These are phyloP conservation scores for Clohesyomyces aquaticus DNA, from an alignment of 495 filamentous ascomycete genomes.

Conservation along the genomic window DNA sequence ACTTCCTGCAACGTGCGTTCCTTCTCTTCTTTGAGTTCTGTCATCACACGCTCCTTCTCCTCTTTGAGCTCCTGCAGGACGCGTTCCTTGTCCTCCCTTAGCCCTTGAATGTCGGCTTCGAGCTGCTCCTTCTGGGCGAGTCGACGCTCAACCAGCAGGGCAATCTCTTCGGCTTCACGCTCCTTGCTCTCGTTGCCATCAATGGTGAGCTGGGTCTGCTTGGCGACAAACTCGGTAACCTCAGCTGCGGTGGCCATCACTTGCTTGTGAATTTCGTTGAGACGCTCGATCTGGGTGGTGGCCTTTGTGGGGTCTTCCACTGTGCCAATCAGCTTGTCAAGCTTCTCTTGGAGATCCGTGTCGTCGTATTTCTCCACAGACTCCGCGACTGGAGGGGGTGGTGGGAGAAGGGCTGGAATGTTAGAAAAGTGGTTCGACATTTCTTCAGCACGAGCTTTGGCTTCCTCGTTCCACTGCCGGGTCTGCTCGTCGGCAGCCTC, in stretches of 20 bases:
- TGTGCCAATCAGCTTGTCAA: slow-evolving; percentile 77
- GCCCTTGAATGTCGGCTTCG: slow-evolving; percentile 67
- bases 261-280: slow-evolving; percentile 88
- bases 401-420: slow-evolving; percentile 53
- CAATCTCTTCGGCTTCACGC: slow-evolving; percentile 79
- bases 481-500: slow-evolving; percentile 43
- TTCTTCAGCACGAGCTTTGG: slow-evolving; percentile 50
- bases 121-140: slow-evolving; percentile 78
- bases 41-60: slow-evolving; percentile 58
- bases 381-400: slow-evolving; percentile 50
- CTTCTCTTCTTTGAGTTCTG: slow-evolving; percentile 39
- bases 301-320: slow-evolving; percentile 56
- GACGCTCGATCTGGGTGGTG: slow-evolving; percentile 67
- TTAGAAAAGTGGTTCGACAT: slow-evolving; percentile 58
- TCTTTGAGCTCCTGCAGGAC: slow-evolving; percentile 53
- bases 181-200: slow-evolving; percentile 80
- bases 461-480: slow-evolving; percentile 39
- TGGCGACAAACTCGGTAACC: slow-evolving; percentile 81
- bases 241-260: slow-evolving; percentile 84
- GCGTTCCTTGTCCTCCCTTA: slow-evolving; percentile 64
- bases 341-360: slow-evolving; percentile 72
- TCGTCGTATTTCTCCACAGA: slow-evolving; percentile 60
- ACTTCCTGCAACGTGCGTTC: slow-evolving; percentile 44
- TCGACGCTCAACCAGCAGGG: slow-evolving; percentile 75
- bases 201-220: slow-evolving; percentile 75